A percentile compares a stretch with the other conserved stretches of the same genome.
Evolutionary conservation across 2,329 filamentous ascomycete genomes (phyloP).

Genomic region (Pseudogymnoascus sp.): DNA sequence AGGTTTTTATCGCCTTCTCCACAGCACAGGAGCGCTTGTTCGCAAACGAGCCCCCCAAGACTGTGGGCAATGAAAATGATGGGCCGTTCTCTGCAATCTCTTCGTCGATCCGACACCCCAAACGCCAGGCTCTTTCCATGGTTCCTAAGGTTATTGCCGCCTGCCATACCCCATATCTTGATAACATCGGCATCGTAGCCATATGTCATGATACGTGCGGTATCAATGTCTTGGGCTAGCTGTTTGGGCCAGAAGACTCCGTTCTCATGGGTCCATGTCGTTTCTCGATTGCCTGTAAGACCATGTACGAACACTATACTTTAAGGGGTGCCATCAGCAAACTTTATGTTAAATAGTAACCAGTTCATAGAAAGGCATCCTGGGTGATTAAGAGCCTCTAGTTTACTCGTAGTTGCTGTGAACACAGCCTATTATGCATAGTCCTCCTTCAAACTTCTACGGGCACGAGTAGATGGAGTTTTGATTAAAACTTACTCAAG

Average conservation of each 20-base stretch:
- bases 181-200: constrained; percentile 8
- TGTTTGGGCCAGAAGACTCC: constrained; percentile 13
- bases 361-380: neutral
- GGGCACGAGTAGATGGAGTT: neutral
- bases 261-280: constrained; percentile 30
- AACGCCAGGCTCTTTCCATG: constrained; percentile 14
- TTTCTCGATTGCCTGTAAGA: constrained; percentile 32
- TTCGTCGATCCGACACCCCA: constrained; percentile 11
- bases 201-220: neutral
- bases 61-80: constrained; percentile 17
- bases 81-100: constrained; percentile 11
- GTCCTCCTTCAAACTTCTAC: neutral
- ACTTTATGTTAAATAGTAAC: neutral
- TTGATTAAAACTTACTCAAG: constrained; percentile 10
- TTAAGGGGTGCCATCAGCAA: neutral
- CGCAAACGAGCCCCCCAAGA: constrained; percentile 16
- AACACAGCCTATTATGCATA: neutral
- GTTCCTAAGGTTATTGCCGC: constrained; percentile 12
- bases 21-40: constrained; percentile 14
- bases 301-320: constrained; percentile 36
- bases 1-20: constrained; percentile 7
- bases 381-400: neutral
- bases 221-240: constrained; percentile 12
- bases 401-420: neutral
- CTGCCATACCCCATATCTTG: constrained; percentile 12